These are phyloP conservation scores for Claviceps citrina DNA, from an alignment of 2,329 filamentous ascomycete species.

Conservation along the genomic window DNA sequence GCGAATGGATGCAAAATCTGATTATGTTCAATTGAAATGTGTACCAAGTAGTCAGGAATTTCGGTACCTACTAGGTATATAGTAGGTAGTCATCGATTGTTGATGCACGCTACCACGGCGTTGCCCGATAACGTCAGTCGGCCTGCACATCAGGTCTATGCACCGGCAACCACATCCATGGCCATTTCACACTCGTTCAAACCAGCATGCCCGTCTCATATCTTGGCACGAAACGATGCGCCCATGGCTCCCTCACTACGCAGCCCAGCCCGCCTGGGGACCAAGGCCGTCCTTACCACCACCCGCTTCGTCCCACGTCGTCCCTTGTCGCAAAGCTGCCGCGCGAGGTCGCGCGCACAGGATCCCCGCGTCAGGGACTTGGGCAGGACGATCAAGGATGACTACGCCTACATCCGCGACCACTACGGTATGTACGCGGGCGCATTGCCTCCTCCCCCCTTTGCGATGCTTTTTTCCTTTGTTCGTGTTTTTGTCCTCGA, in stretches of 20 bases:
- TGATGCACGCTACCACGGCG: background rate
- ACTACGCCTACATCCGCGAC: conserved; percentile 30
- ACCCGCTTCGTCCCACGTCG: background rate
- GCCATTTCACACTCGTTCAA: too few relatives aligned
- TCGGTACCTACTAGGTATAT: too few relatives aligned
- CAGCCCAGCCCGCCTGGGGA: background rate
- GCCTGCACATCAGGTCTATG: background rate
- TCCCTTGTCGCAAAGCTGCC: background rate
- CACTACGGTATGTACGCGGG: conserved; percentile 24
- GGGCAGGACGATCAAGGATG: conserved; percentile 25
- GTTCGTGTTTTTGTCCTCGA: too few relatives aligned
- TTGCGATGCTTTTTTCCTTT: too few relatives aligned
- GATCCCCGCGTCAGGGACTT: conserved; percentile 4
- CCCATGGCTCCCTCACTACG: background rate
- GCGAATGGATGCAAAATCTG: too few relatives aligned
- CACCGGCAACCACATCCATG: background rate
- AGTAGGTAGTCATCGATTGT: too few relatives aligned
- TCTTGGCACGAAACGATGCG: background rate
- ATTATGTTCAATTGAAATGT: too few relatives aligned
- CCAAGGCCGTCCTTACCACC: background rate
- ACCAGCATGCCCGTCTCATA: background rate
- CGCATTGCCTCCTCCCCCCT: background rate
- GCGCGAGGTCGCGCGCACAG: background rate
- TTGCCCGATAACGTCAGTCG: background rate
- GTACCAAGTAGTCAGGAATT: too few relatives aligned